Evolutionary conservation across 1,284 basidiomycete species (phyloP), one percentile per base, ranked within the genome.

Genomic region (Irpex sp.): DNA sequence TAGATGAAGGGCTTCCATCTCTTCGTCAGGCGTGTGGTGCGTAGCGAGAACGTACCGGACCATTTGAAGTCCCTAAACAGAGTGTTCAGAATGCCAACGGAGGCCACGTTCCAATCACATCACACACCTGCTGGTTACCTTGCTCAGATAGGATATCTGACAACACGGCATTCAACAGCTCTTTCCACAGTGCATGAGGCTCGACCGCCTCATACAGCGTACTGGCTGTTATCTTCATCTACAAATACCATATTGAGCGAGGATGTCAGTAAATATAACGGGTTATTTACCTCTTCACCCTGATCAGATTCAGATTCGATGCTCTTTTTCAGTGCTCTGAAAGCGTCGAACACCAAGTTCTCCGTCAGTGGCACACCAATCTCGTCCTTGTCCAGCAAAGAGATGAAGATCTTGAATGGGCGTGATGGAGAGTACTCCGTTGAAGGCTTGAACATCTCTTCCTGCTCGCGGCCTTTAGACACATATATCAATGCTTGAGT

Each of bases 341-440:
- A 88, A 0, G 91, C 83, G 67, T 97, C 93, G 62, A 94, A 86
- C 3, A 93, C 86, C 39, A 98, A 77, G 1, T 79, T 81, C 54
- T 93, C 87, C 0, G 95, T 96, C 31, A 99, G 76, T 0, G 86
- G 82, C 17, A 86, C 86, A 0, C 97, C 97, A 58, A 99, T 90
- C 75, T 98, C 95, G 92, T 94, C 98, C 74, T 97, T 97, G 76
- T 99, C 97, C 66, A 98, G 79, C 15, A 99, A 76, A 0, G 95
- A 96, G 33, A 98, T 88, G 74, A 98, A 97, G 55, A 98, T 92
- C 75, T 96, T 96, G 83, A 95, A 98, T 0, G 97, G 94, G 15
- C 92, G 85, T 0, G 90, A 87, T 65, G 92, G 90, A 0, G 88
- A 81, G 64, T 89, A 87, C 63, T 94, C 89, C 55, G 82, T 78